Conservation (phyloP, 768 basidiomycete species). For the Leccinum aurantiacum region DNA sequence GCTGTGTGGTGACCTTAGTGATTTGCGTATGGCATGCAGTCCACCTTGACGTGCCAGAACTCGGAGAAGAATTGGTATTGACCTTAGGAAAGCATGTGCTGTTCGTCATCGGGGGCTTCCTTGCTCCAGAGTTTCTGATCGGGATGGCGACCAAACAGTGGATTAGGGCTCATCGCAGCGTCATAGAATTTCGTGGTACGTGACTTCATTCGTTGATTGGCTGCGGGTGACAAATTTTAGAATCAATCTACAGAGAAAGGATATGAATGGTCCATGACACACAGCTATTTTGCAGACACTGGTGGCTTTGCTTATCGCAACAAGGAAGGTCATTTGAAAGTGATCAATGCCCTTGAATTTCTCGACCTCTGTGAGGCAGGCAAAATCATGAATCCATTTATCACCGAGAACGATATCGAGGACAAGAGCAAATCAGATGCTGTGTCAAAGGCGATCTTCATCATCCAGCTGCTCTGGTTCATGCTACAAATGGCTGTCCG, state of each 20-base stretch:
- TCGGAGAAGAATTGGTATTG: too few relatives aligned
- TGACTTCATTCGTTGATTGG: not conserved
- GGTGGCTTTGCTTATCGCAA: too few relatives aligned
- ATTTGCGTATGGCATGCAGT: too few relatives aligned
- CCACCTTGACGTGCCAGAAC: too few relatives aligned
- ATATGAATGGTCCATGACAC: not conserved
- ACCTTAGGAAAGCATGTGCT: too few relatives aligned
- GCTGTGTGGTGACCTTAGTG: too few relatives aligned
- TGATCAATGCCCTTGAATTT: not conserved
- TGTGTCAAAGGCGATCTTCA: not conserved
- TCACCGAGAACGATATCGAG: not conserved
- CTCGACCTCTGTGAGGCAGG: not conserved
- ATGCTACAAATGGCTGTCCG: not conserved
- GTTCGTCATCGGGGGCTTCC: not conserved
- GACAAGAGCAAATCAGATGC: constrained; percentile 6
- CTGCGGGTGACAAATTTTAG: not conserved
- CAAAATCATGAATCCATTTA: not conserved
- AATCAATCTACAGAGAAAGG: not conserved
- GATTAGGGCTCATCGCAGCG: not conserved
- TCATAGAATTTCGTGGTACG: not conserved
- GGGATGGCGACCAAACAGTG: not conserved
- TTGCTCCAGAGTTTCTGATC: not conserved
- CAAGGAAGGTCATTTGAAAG: not conserved
- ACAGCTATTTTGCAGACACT: too few relatives aligned
- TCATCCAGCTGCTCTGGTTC: not conserved